Conservation (phyloP, 2,329 filamentous ascomycete genomes). For the Colletotrichum falcatum region DNA sequence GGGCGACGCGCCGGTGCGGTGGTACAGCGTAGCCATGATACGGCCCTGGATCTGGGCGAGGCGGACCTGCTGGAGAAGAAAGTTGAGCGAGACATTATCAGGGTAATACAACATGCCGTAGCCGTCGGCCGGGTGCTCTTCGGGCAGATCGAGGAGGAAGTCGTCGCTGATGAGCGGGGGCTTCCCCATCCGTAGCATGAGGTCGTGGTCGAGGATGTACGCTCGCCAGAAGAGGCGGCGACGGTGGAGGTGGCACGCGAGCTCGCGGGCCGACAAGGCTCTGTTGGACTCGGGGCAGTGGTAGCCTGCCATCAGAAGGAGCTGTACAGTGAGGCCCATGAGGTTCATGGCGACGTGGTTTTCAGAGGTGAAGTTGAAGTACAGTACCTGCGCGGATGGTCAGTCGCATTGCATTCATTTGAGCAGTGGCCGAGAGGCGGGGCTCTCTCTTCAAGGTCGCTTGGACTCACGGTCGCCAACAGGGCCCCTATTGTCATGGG, state of each 20-base stretch:
- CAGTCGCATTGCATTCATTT: background rate
- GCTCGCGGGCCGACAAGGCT: background rate
- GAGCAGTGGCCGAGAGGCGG: background rate
- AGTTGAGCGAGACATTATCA: slow-evolving; percentile 28
- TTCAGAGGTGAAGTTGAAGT: slow-evolving; percentile 32
- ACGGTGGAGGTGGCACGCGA: slow-evolving; percentile 15
- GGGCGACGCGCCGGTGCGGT: slow-evolving; percentile 13
- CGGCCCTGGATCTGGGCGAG: slow-evolving; percentile 33
- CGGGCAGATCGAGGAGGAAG: slow-evolving; percentile 35
- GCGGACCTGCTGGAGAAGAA: slow-evolving; percentile 35
- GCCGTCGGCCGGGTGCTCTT: slow-evolving; percentile 32
- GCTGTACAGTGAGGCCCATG: slow-evolving; percentile 22
- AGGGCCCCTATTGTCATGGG: slow-evolving; percentile 29
- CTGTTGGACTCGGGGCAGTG: slow-evolving; percentile 9
- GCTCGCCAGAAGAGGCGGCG: slow-evolving; percentile 31
- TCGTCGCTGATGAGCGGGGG: slow-evolving; percentile 35
- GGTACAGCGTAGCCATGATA: slow-evolving; percentile 22
- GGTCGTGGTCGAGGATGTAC: slow-evolving; percentile 33
- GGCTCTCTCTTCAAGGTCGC: background rate
- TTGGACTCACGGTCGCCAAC: slow-evolving; percentile 19
- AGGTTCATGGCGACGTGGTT: slow-evolving; percentile 24
- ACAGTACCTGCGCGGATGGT: slow-evolving; percentile 5
- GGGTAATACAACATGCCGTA: slow-evolving; percentile 37
- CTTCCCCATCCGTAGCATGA: slow-evolving; percentile 31
- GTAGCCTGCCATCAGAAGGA: slow-evolving; percentile 31